Base-by-base conservation (phyloP, 2,329 filamentous ascomycete genomes). In the Talaromyces marneffei region DNA sequence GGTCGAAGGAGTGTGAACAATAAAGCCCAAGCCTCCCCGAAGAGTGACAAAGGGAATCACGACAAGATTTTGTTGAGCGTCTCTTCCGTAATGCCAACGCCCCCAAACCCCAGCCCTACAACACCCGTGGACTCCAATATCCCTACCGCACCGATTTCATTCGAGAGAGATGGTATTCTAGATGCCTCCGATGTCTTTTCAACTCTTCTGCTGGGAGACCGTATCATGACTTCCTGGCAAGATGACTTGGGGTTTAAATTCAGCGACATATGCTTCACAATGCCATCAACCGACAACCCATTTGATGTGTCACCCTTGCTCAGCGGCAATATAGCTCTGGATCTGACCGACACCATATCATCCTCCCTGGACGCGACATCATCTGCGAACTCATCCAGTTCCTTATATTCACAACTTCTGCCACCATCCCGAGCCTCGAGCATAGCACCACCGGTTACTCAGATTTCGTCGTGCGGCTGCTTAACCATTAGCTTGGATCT, bases 1-100 rank as follows among this genome's bases (percentile, higher is more conserved):
- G 70, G 71, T 2, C 65, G 71, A 12, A 66, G 65, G 40, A 67
- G 60, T 8, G 65, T 65, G 23, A 58, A 55, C 27, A 37, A 20
- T 35, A 14, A 18, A 25, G 55, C 60, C 1, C 25, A 23, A 16
- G 10, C 25, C 16, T 35, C 29, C 50, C 35, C 18, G 6, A 50
- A 25, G 29, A 50, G 46, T n/a, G 25, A 12, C 6, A 12, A 48
- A 25, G 25, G 20, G 9, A 48, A 27, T 25, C 20, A 27, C 46
- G 23, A 27, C 46, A 50, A 31, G 5, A 50, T 39, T 39, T 39
- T 39, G 16, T 39, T 39, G 37, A n/a, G n/a, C n/a, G n/a, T n/a
- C n/a, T n/a, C n/a, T n/a, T 39, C 37, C 37, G 37, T n/a, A 39
- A 16, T 18, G 37, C 46, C 46, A 50, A 50, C 37, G 16, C 37